A percentile compares a stretch with the other conserved stretches of the same genome.
phyloP scores from a whole-genome alignment of 768 basidiomycete genomes.

The Lactifluus subvellereus region DNA sequence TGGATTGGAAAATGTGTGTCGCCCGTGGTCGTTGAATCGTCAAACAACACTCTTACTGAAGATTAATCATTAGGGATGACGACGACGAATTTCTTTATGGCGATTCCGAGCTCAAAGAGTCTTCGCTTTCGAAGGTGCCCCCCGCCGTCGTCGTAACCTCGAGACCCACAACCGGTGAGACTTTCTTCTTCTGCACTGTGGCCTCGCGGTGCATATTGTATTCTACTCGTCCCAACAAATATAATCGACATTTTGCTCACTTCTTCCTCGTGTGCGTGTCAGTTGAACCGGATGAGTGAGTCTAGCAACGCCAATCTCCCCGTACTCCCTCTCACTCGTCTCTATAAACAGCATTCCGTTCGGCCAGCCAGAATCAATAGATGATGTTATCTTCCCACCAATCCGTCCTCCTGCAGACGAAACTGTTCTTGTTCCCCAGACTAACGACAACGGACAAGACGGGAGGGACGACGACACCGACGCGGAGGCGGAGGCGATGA shows the following conservation, averaged over 20 bases:
- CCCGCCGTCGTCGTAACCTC: slow-evolving; percentile 32
- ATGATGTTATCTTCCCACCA: slow-evolving; percentile 13
- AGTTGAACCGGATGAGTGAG: slow-evolving; percentile 24
- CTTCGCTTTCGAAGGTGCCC: slow-evolving; percentile 26
- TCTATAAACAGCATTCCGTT: slow-evolving; percentile 13
- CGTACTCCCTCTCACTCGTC: neutral
- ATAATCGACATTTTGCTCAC: slow-evolving; percentile 23
- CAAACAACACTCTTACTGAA: slow-evolving; percentile 15
- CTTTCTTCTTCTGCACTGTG: neutral
- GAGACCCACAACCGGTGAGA: slow-evolving; percentile 32
- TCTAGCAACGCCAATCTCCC: slow-evolving; percentile 3
- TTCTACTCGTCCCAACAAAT: slow-evolving; percentile 21
- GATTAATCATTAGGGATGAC: slow-evolving; percentile 28
- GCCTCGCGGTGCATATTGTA: slow-evolving; percentile 15
- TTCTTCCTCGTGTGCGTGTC: slow-evolving; percentile 17
- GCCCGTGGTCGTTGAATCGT: slow-evolving; percentile 7
- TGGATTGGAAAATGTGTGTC: slow-evolving; percentile 21
- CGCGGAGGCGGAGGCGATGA: slow-evolving; percentile 33
- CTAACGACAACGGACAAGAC: slow-evolving; percentile 18
- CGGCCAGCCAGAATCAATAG: slow-evolving; percentile 3
- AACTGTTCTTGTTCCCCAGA: slow-evolving; percentile 1
- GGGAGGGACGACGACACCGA: slow-evolving; percentile 26
- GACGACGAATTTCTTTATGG: slow-evolving; percentile 35
- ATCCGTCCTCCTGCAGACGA: slow-evolving; percentile 24
- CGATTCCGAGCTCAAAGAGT: slow-evolving; percentile 23